Percentiles rank a stretch among this genome's conserved stretches.
Conservation (phyloP, 495 filamentous ascomycete genomes). For the Trichodelitschia bisporula region DNA sequence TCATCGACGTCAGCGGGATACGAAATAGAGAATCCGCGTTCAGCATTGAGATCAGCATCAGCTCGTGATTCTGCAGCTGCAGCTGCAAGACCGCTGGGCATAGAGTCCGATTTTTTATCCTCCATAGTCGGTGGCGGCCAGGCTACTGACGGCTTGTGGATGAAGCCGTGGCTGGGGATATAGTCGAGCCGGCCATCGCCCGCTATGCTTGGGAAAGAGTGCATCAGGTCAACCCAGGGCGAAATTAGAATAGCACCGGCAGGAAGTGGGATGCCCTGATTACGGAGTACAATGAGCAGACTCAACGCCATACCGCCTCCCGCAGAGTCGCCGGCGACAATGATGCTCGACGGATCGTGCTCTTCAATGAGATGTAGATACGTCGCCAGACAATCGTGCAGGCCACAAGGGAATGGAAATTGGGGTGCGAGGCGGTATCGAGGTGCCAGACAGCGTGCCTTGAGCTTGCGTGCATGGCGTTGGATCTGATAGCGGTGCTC, state of each 20-base stretch:
- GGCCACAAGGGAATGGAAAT: constrained; percentile 79
- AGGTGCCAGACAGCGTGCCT: constrained; percentile 70
- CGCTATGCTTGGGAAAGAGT: constrained; percentile 77
- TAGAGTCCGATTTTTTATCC: constrained; percentile 20
- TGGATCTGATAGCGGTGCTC: constrained; percentile 94
- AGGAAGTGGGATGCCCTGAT: constrained; percentile 55
- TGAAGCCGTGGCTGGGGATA: constrained; percentile 66
- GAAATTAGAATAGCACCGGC: constrained; percentile 78
- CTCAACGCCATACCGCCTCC: constrained; percentile 70
- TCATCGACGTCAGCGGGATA: constrained; percentile 4
- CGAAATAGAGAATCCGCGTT: constrained; percentile 8
- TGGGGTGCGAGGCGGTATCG: constrained; percentile 76
- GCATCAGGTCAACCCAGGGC: constrained; percentile 83
- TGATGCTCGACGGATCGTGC: constrained; percentile 52
- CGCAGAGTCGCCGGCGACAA: constrained; percentile 74
- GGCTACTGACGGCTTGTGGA: constrained; percentile 53
- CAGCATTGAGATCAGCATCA: constrained; percentile 4
- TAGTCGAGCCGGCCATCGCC: constrained; percentile 54
- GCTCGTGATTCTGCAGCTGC: constrained; percentile 13
- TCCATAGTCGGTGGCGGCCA: constrained; percentile 84
- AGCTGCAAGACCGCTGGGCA: constrained; percentile 13
- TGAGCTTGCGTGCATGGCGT: constrained; percentile 77
- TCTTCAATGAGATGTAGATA: constrained; percentile 58
- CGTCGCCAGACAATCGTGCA: constrained; percentile 68
- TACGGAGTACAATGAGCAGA: constrained; percentile 56